Base-by-base conservation (phyloP, 2,329 filamentous ascomycete genomes). In the Ophiostoma fasciatum region DNA sequence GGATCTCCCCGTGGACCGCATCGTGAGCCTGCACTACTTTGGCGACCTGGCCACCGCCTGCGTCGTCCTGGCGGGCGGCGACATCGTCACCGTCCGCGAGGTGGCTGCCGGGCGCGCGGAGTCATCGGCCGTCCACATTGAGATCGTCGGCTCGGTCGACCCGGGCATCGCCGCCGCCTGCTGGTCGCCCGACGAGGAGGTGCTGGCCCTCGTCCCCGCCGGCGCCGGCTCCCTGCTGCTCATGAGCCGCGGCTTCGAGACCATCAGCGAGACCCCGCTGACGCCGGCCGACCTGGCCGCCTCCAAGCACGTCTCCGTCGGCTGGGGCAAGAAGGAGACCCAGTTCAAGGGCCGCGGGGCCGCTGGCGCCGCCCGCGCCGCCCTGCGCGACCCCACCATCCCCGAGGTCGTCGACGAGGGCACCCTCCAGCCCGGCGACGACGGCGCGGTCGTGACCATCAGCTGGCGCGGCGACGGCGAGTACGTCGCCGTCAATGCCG, bases 311-410 rank as follows among this genome's bases (percentile, higher is more conserved):
- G 90, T 94, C 39, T 92, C 85, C 15, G 88, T 98, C 17, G 90
- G 90, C 33, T 98, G 90, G 90, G 90, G 90, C 41, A 96, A 96
- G 63, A 84, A 82, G 53, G 90, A 98, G 59, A 98, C 90, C 0
- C 90, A 98, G 55, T 98, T 98, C 55, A 82, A 94, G 51, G 90
- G 90, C 34, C 84, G 82, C 49, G 75, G 87, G 43, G 88, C 87
- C 37, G 88, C 87, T 39, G 76, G 74, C 59, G 85, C 85, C 15
- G 63, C 96, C 45, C 73, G 83, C 36, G 76, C 74, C 59, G 85
- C 85, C 15, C 63, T 96, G 45, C 73, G 83, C 36, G 90, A 98
- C 55, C 90, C 90, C 13, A 98, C 90, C 9, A 82, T 98, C 46
- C 90, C 90, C 0, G 87, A 96, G 54, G 82, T 78, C 52, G 71